Conservation (phyloP, 306 rosid genomes). For the Inga oerstediana region DNA sequence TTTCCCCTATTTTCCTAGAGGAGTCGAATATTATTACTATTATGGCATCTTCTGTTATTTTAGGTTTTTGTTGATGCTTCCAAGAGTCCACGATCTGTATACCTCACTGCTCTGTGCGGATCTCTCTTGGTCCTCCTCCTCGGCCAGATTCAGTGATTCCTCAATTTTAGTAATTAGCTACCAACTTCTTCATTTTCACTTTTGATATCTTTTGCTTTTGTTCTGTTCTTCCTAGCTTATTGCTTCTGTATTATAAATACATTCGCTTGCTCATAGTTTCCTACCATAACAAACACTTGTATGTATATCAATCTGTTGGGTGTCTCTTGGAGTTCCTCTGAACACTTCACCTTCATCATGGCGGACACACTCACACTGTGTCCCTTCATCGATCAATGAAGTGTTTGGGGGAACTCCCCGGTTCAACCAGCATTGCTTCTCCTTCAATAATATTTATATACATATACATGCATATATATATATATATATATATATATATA, state of each 20-base stretch:
- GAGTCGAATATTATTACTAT: too few relatives aligned
- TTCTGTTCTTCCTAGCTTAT: neutral
- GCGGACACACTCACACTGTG: neutral
- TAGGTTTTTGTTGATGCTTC: slow-evolving; percentile 4
- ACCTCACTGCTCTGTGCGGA: neutral
- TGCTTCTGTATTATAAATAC: slow-evolving; percentile 30
- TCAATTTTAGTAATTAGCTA: neutral
- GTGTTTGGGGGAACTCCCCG: slow-evolving; percentile 52
- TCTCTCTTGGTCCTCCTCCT: neutral
- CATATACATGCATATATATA: too few relatives aligned
- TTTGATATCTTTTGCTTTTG: neutral
- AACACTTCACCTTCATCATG: slow-evolving; percentile 39
- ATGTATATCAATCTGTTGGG: slow-evolving; percentile 18
- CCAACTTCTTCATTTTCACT: too few relatives aligned
- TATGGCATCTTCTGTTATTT: neutral
- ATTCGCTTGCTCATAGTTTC: neutral
- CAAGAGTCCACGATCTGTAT: too few relatives aligned
- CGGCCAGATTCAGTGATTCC: slow-evolving; percentile 35
- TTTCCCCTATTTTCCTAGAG: too few relatives aligned
- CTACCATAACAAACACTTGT: neutral
- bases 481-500: too few relatives aligned
- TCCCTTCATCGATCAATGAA: slow-evolving; percentile 32
- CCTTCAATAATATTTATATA: neutral
- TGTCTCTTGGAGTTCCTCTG: slow-evolving; percentile 53
- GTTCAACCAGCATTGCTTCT: slow-evolving; percentile 32